Evolutionary conservation across 495 filamentous ascomycete species (phyloP).

Genomic region (Hyaloscypha finlandica): DNA sequence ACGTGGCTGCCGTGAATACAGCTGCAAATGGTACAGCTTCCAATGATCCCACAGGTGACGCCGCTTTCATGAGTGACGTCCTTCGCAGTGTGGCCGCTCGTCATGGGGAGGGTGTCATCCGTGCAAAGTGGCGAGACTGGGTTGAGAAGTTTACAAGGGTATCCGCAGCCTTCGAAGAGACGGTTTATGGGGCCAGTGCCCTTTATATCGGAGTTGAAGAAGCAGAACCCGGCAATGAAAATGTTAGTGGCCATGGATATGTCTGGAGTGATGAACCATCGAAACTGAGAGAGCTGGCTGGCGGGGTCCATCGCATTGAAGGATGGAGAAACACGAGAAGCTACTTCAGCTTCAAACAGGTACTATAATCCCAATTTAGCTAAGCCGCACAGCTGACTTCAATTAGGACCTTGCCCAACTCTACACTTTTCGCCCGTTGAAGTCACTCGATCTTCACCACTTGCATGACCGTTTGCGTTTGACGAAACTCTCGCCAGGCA

Average conservation of each 20-base stretch:
- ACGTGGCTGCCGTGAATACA: slow-evolving; percentile 47
- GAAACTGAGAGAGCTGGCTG: slow-evolving; percentile 83
- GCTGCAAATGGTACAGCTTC: slow-evolving; percentile 40
- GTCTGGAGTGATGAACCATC: slow-evolving; percentile 85
- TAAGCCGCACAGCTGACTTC: not conserved
- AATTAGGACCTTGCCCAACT: slow-evolving; percentile 61
- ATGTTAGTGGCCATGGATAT: slow-evolving; percentile 80
- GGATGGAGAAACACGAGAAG: slow-evolving; percentile 94
- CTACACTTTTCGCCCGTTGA: slow-evolving; percentile 72
- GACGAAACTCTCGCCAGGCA: slow-evolving; percentile 68
- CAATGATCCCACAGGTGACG: slow-evolving; percentile 81
- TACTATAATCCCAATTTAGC: slow-evolving; percentile 31
- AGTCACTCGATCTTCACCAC: slow-evolving; percentile 82
- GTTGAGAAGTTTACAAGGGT: slow-evolving; percentile 88
- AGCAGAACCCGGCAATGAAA: slow-evolving; percentile 58
- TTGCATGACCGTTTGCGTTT: slow-evolving; percentile 88
- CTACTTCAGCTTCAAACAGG: slow-evolving; percentile 94
- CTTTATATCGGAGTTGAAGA: slow-evolving; percentile 83
- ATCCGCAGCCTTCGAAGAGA: slow-evolving; percentile 91
- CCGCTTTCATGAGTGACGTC: slow-evolving; percentile 84
- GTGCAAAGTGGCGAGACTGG: slow-evolving; percentile 89
- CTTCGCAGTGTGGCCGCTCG: slow-evolving; percentile 78
- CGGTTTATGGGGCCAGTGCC: slow-evolving; percentile 86
- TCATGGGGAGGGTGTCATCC: slow-evolving; percentile 86
- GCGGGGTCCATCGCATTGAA: slow-evolving; percentile 88